Evolutionary conservation across 2,329 filamentous ascomycete genomes (phyloP).

Genomic region (Acephala macrosclerotiorum): DNA sequence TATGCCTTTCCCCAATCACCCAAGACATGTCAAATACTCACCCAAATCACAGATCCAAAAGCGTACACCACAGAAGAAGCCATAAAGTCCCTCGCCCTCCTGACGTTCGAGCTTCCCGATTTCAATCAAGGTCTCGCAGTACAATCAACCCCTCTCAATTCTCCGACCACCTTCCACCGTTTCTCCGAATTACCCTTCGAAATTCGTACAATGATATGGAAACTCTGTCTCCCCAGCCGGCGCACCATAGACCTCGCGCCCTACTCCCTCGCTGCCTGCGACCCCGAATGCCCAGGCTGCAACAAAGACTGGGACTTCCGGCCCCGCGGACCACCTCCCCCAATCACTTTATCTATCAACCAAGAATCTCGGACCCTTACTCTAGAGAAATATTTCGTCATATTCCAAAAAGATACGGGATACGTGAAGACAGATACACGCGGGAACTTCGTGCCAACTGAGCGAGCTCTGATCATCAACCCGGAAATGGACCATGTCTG

Average conservation of each 20-base stretch:
- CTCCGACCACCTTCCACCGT: neutral
- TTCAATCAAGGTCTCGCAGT: neutral
- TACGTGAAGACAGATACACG: neutral
- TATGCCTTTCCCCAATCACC: neutral
- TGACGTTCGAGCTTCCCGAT: slow-evolving; percentile 10
- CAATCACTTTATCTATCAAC: neutral
- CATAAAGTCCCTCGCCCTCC: neutral
- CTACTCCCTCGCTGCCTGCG: neutral
- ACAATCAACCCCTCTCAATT: neutral
- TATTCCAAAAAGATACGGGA: neutral
- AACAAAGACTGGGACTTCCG: neutral
- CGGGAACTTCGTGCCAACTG: neutral
- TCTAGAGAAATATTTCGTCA: neutral
- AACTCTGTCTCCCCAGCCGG: neutral
- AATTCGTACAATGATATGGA: slow-evolving; percentile 4
- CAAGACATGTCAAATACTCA: neutral
- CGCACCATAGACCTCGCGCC: neutral
- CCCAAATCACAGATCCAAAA: neutral
- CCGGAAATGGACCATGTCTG: neutral
- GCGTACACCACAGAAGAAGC: neutral
- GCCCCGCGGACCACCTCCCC: neutral
- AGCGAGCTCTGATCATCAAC: neutral
- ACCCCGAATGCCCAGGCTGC: neutral
- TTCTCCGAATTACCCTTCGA: slow-evolving; percentile 7
- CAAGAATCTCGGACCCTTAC: neutral